Percentiles rank a stretch among this genome's conserved stretches.
Conservation (phyloP, 1,139 yeast species). For the Protomyces arabidopsidicola region DNA sequence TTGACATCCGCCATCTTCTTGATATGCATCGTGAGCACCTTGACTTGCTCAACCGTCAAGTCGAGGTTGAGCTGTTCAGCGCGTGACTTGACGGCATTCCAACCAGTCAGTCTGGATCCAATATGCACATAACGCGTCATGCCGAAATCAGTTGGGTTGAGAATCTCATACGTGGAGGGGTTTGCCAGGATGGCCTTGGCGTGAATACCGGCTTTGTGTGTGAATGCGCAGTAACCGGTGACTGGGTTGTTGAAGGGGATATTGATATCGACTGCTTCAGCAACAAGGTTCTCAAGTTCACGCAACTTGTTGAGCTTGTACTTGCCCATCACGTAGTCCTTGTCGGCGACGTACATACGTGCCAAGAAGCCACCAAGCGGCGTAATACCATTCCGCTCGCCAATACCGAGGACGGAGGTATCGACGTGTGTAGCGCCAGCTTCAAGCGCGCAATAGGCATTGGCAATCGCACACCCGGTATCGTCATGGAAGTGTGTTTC, state of each 20-base stretch:
- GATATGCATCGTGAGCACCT: constrained; percentile 90
- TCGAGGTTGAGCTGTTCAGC: constrained; percentile 93
- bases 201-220: constrained; percentile 99
- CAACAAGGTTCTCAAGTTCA: constrained; percentile 91
- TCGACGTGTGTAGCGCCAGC: constrained; percentile 96
- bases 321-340: constrained; percentile 91
- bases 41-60: constrained; percentile 86
- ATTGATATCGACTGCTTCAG: constrained; percentile 94
- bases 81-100: constrained; percentile 98
- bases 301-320: constrained; percentile 94
- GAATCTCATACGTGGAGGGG: constrained; percentile 95
- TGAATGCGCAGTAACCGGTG: constrained; percentile 98
- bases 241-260: constrained; percentile 98
- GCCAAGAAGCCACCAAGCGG: constrained; percentile 98
- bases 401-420: constrained; percentile 93
- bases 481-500: constrained; percentile 99
- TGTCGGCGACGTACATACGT: constrained; percentile 97
- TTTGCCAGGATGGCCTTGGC: constrained; percentile 98
- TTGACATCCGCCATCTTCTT: constrained; percentile 93
- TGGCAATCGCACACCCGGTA: constrained; percentile 98
- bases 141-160: constrained; percentile 93
- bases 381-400: constrained; percentile 98
- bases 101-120: constrained; percentile 95
- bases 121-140: constrained; percentile 89
- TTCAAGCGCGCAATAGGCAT: constrained; percentile 95